Conservation (phyloP, 202 grass and related monocot species). For the Cymbopogon flexuosus region DNA sequence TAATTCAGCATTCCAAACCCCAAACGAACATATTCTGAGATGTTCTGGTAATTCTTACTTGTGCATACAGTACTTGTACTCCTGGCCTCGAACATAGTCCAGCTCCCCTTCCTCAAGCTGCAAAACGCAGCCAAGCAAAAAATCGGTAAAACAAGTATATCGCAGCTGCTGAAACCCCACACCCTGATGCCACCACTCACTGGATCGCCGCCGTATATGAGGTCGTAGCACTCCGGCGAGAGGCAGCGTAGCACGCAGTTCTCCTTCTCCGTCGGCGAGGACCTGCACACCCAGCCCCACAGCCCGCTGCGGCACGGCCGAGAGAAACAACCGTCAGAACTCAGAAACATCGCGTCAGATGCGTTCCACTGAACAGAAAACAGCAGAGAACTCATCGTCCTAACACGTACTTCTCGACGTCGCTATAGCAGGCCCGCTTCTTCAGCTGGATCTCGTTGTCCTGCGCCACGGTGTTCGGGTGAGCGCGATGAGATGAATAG, state of each 20-base stretch:
- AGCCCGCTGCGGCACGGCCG: conserved; percentile 45
- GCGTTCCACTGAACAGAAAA: conserved; percentile 17
- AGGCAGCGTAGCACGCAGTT: conserved; percentile 87
- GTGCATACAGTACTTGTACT: conserved; percentile 95
- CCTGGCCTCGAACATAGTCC: conserved; percentile 68
- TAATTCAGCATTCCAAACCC: background rate
- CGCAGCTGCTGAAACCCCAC: background rate
- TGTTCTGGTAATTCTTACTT: conserved; percentile 49
- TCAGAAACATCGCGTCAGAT: background rate
- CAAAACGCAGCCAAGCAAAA: background rate
- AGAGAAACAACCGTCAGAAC: conserved; percentile 13
- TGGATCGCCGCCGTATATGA: conserved; percentile 57
- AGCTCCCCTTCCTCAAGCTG: conserved; percentile 91
- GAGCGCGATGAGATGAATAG: conserved; percentile 12
- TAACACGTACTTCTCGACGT: conserved; percentile 66
- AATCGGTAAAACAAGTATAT: conserved; percentile 11
- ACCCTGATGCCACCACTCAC: too few relatives aligned
- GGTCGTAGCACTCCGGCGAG: conserved; percentile 73
- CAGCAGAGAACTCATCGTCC: background rate
- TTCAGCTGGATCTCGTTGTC: conserved; percentile 76
- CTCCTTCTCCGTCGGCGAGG: conserved; percentile 78
- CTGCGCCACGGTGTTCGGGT: conserved; percentile 13
- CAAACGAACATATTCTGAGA: background rate
- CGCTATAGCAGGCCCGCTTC: conserved; percentile 79
- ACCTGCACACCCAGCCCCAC: conserved; percentile 67